phyloP scores from a whole-genome alignment of 2,329 filamentous ascomycete genomes.

The Mycogone perniciosa region DNA sequence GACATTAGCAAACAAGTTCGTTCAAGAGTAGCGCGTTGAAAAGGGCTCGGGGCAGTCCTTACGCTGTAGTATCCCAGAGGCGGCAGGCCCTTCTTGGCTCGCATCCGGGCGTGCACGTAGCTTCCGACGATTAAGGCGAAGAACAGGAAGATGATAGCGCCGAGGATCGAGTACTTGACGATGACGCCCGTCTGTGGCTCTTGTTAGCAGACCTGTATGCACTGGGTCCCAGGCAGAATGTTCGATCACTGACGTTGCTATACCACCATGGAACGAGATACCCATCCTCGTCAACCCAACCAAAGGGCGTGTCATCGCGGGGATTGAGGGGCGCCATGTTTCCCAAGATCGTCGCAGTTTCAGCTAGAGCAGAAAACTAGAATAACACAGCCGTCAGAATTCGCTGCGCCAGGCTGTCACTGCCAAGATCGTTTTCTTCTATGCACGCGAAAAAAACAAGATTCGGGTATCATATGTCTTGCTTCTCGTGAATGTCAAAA shows the following conservation, averaged over 20 bases:
- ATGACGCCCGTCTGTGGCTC: constrained; percentile 50
- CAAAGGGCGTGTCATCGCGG: constrained; percentile 1
- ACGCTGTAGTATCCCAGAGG: constrained; percentile 67
- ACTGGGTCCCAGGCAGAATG: neutral
- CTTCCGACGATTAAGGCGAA: constrained; percentile 59
- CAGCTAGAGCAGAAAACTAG: neutral
- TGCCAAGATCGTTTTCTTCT: neutral
- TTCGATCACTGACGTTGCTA: constrained; percentile 18
- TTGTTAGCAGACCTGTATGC: constrained; percentile 7
- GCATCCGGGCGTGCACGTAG: constrained; percentile 61
- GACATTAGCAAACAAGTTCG: neutral
- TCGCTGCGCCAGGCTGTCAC: neutral
- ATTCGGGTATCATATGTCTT: no score
- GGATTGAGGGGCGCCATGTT: neutral
- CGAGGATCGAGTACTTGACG: constrained; percentile 67
- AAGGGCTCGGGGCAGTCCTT: constrained; percentile 21
- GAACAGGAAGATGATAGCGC: constrained; percentile 52
- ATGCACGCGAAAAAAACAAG: no score
- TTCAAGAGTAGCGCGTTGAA: neutral
- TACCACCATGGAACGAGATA: constrained; percentile 24
- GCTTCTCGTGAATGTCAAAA: no score
- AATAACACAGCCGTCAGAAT: neutral
- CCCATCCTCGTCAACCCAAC: constrained; percentile 5
- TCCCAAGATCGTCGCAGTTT: neutral
- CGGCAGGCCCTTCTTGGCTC: constrained; percentile 58